Base-by-base conservation (phyloP, 1,139 yeast species). In the Kurtzmaniella quercitrusa region DNA sequence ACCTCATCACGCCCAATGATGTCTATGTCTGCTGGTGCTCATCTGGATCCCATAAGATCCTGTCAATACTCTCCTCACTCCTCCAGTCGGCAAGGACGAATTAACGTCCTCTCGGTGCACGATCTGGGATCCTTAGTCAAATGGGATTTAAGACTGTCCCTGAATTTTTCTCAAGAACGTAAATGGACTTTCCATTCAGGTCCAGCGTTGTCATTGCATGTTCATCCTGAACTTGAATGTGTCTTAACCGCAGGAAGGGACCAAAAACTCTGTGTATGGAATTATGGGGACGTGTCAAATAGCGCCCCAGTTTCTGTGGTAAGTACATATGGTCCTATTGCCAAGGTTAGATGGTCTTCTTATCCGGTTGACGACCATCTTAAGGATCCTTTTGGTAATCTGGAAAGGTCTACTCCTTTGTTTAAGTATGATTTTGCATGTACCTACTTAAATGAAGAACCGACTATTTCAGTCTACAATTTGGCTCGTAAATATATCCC, bases 231-330 rank as follows among this genome's bases (percentile, higher is more conserved):
- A 39, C 65, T 76, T 35, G 96, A 89, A 50, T 87, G 83, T 53
- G 78, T 93, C 15, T 83, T 84, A 2, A 88, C 96, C 11, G 98
- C 98, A 16, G 98, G 98, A 9, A 72, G 97, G 52, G 99, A 93
- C 62, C 87, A 81, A 49, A 84, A 83, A 50, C 72, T 88, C 36
- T 88, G 88, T 50, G 78, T 87, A 1, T 88, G 95, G 91, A 85
- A 85, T 55, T 72, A 66, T 49, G 61, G 68, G 2, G 76, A 71
- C 11, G 43, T 54, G 12, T 48, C 58, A 4, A 51, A 68, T 3
- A 50, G 65, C n/a, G 55, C 70, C 3, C 96, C 98, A 0, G 93
- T 87, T 32, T 74, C 76, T 49, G 82, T 83, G 20, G 74, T 93
- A 11, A 76, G 78, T 49, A 81, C 95, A 0, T 82, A 94, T n/a